Evolutionary conservation across 2,329 filamentous ascomycete genomes (phyloP).

Genomic region (Cryphonectria carpinicola): DNA sequence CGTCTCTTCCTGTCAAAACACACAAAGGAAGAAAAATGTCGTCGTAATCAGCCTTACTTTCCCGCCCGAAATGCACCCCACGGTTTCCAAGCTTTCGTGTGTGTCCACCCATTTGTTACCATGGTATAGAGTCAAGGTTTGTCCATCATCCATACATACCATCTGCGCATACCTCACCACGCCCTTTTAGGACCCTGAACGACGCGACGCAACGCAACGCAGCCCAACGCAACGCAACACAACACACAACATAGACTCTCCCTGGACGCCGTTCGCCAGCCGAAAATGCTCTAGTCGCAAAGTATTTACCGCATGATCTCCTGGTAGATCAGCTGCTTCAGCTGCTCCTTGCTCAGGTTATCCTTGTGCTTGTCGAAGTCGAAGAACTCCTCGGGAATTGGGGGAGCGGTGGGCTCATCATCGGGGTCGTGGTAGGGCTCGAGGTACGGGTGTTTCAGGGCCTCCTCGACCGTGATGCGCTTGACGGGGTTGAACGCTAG

Average conservation of each 20-base stretch:
- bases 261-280: slow-evolving; percentile 13
- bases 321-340: slow-evolving; percentile 96
- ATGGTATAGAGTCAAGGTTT: slow-evolving; percentile 12
- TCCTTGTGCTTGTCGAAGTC: slow-evolving; percentile 99
- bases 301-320: slow-evolving; percentile 75
- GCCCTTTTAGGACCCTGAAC: background rate
- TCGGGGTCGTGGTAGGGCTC: slow-evolving; percentile 99
- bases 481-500: slow-evolving; percentile 98
- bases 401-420: slow-evolving; percentile 94
- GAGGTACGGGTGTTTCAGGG: slow-evolving; percentile 94
- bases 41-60: background rate
- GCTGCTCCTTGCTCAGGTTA: slow-evolving; percentile 94
- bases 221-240: background rate
- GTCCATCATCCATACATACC: slow-evolving; percentile 9
- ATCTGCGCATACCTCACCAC: slow-evolving; percentile 1
- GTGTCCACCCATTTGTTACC: background rate
- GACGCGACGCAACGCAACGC: no score
- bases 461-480: slow-evolving; percentile 97
- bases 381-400: slow-evolving; percentile 98
- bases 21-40: background rate
- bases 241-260: background rate
- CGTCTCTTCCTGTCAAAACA: slow-evolving; percentile 5
- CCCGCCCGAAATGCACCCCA: background rate
- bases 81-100: background rate
- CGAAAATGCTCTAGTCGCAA: slow-evolving; percentile 8